A percentile compares a stretch with the other conserved stretches of the same genome.
phyloP scores from a whole-genome alignment of 2,329 filamentous ascomycete species.

The Thielaviopsis punctulata region DNA sequence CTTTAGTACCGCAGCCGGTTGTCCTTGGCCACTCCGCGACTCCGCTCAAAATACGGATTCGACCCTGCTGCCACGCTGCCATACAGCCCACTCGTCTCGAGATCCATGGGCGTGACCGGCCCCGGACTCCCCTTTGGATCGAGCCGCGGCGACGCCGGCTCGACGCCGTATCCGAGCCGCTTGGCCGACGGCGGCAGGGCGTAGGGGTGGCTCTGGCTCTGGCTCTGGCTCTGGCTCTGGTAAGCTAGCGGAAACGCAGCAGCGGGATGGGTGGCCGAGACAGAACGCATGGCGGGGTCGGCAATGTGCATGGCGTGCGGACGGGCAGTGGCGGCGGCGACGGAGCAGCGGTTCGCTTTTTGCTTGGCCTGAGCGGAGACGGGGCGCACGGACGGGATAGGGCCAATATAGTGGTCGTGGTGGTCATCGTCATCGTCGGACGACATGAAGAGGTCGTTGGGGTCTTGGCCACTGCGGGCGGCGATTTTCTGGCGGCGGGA shows the following conservation, averaged over 20 bases:
- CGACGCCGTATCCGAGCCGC: conserved; percentile 15
- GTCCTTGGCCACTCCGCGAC: conserved; percentile 2
- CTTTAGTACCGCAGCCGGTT: neutral
- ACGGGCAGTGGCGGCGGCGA: no score
- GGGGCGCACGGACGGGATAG: neutral
- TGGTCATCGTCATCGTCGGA: conserved; percentile 6
- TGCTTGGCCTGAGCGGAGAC: no score
- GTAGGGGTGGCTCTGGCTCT: neutral
- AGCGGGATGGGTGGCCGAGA: neutral
- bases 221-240: neutral
- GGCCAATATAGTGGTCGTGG: no score
- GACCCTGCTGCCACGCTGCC: conserved; percentile 16
- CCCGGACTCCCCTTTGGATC: conserved; percentile 39
- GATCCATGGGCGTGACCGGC: conserved; percentile 43
- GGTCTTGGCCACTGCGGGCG: neutral
- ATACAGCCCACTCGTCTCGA: conserved; percentile 21
- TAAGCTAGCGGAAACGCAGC: neutral
- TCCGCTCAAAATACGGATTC: conserved; percentile 12
- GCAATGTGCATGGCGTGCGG: neutral
- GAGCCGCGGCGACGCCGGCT: conserved; percentile 33
- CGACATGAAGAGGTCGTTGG: conserved; percentile 1
- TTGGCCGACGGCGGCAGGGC: neutral
- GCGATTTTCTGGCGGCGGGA: conserved; percentile 12
- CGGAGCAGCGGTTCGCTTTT: neutral
- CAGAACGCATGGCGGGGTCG: neutral